Base-by-base conservation (phyloP, 2,329 filamentous ascomycete genomes). In the Colletotrichum filicis region DNA sequence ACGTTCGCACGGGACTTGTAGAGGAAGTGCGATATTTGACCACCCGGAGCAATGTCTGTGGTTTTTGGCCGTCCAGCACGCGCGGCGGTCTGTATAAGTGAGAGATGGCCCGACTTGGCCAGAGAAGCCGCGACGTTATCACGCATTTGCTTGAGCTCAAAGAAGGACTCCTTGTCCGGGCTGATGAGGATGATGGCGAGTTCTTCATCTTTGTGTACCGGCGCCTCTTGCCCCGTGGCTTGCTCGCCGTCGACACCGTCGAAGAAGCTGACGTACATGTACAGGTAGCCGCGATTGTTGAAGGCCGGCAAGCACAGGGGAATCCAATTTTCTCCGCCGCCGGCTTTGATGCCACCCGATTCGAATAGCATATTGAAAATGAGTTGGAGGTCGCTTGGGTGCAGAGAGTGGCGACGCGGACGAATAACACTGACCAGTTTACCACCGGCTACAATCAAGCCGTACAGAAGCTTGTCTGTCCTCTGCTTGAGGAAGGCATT, bases 351-450 rank as follows among this genome's bases (percentile, higher is more conserved):
- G 56, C 94, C 93, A 61, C 95, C 94, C 2, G 96, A 97, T 84
- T 97, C 95, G 78, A 99, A 99, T 2, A 99, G 91, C 97, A 99
- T 99, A 80, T 98, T 98, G 87, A 99, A 99, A 74, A 99, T 95
- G 58, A 99, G 89, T 79, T 98, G 96, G 28, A 99, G 87, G 80
- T 99, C 97, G 75, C 95, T 96, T 0, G 97, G 97, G 78, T 99
- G 97, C 2, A 99, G 87, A 0, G 95, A 98, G 82, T 99, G 97
- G 71, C 97, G 94, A 77, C 97, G 95, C 6, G 97, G 97, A 49
- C 97, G 89, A 70, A 98, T 93, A 49, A 99, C 97, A 80, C 95
- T 98, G 76, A 99, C 97, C 6, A 99, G 92, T 78, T 93, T 93
- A 5, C 95, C 96, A 14, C 95, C 95, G 5, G 97, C 97, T 19